Evolutionary conservation across 495 filamentous ascomycete species (phyloP), one percentile per base, ranked within the genome.

Genomic region (Neurospora sp.): DNA sequence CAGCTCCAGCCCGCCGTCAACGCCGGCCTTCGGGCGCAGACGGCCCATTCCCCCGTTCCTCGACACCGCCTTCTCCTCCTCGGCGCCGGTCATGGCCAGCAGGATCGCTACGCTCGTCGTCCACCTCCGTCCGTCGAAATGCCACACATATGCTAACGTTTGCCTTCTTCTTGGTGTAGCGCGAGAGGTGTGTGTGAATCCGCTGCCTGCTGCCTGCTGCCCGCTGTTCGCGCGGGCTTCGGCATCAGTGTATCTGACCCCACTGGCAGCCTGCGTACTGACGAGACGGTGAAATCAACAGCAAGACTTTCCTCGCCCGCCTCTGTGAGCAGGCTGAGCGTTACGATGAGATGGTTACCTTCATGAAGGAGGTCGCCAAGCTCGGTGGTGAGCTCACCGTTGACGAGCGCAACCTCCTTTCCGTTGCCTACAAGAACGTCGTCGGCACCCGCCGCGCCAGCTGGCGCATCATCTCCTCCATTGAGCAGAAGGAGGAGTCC

Each of bases 361-460:
- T 93, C 89, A 99, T 99, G 96, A 99, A 99, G 92, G 94, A 97
- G 90, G 96, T 99, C 82, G 96, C 96, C 83, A 97, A 98, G 95
- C 89, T 99, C 79, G 96, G 94, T 77, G 96, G 96, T 78, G 93
- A 96, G 84, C 92, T 99, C 80, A 92, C 92, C 73, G 96, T 98
- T 77, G 96, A 99, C 84, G 96, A 99, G 89, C 94, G 96, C 84
- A 99, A 99, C 88, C 93, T 99, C 66, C 90, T 99, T 69, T 97
- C 94, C 72, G 96, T 99, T 80, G 96, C 96, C 77, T 99, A 99
- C 91, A 99, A 99, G 92, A 99, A 99, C 85, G 96, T 99, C 72
- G 95, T 99, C 77, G 96, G 96, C 78, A 97, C 96, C 78, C 93
- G 96, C 84, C 96, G 96, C 89, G 96, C 96, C 79, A 97, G 94